Evolutionary conservation across 106 monocot species (phyloP), one percentile per base, ranked within the genome.

Genomic region (Allium fistulosum): DNA sequence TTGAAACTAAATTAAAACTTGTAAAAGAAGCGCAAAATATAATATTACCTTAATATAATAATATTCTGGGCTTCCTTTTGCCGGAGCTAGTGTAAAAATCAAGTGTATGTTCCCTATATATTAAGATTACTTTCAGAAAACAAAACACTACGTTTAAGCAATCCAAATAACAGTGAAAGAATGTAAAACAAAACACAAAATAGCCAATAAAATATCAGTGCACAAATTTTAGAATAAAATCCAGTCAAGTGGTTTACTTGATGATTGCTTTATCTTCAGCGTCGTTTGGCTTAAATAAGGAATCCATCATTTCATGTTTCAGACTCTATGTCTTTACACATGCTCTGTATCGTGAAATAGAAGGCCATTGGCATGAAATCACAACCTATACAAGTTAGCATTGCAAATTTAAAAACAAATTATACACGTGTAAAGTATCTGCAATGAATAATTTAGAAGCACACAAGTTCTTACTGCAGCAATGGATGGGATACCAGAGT

Each of bases 251-350:
- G 28, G 28, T 3, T 28, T 28, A 28, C 28, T 28, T 28, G 28
- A 99, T 65, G 55, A 99, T 82, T 49, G 92, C 97, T 16, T 72
- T 59, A 10, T 78, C 80, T 10, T 73, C 72, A 22, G 62, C 71
- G 0, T 67, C 22, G 1, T 48, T 45, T 8, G 93, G 99, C 61
- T 90, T 93, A 71, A 93, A 99, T 8, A 99, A 58, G 18, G 87
- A 85, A 63, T 93, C 93, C n/a, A 99, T 93, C 93, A 99, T 99
- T 74, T 99, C 99, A 53, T 83, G 75, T 52, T 87, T 99, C 0
- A 90, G 85, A 2, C 90, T 87, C 46, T 99, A 92, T 0, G 93
- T 85, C 12, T 85, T 77, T 28, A 99, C 99, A 26, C 79, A 80
- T 22, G 93, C 99, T 53, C 99, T 79, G 53, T 99, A 93, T n/a